Evolutionary conservation across 2,329 filamentous ascomycete species (phyloP), one percentile per base, ranked within the genome.

Genomic region (Penicillium occitanis): DNA sequence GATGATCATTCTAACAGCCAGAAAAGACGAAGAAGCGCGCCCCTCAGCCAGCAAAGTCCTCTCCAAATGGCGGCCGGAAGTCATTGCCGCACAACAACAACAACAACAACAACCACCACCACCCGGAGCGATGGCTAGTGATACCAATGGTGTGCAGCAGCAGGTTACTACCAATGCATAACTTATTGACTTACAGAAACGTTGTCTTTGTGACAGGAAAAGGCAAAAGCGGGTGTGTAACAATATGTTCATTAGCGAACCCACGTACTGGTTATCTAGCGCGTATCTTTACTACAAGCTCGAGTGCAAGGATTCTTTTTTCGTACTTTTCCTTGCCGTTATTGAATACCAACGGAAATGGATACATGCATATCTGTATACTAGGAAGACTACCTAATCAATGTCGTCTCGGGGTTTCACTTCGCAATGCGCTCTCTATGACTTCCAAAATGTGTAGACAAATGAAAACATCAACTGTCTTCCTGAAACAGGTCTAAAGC

Each of bases 1-100:
- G 35, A 37, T 2, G 10, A 13, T 37, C 2, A 37, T 33, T n/a
- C 60, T 42, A 63, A 63, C 13, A 11, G 7, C 44, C 35, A 4
- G 3, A 51, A 58, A 57, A 81, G 81, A 83, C 59, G 79, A 81
- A 67, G 81, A 82, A 72, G 77, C 80, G 5, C 79, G 80, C 66
- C 79, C 80, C 2, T 77, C 80, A 11, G 82, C 84, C 5, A 80
- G 79, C 63, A 87, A 87, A 72, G 74, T 88, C 61, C 77, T 89
- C 11, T 75, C 74, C 10, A 85, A 81, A 70, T 88, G 84, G 84
- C 79, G 84, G 64, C 86, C 87, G 0, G 78, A 82, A 33, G 78
- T 81, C 3, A 55, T 68, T 14, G 70, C 71, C 13, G 64, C 70
- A 37, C 70, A 72, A 50, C 68, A 67, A 51, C 8, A n/a, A 33